Conservation (phyloP, 2,329 filamentous ascomycete species). For the Ascochyta rabiei region DNA sequence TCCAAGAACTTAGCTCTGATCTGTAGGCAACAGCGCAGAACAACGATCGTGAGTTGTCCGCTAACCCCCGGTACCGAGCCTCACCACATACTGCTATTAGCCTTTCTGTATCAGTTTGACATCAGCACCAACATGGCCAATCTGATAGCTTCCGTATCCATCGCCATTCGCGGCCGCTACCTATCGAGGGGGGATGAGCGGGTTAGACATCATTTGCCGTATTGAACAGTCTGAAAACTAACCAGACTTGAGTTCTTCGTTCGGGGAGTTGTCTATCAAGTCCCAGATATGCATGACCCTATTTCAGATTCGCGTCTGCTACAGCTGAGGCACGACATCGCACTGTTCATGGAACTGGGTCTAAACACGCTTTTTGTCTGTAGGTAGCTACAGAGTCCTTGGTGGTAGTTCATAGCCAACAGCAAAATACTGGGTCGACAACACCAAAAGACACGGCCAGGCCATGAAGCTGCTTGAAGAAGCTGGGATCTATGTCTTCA, state of each 20-base stretch:
- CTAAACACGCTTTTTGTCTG: conserved; percentile 18
- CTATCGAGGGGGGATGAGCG: conserved; percentile 15
- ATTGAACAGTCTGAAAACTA: background rate
- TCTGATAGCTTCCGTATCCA: conserved; percentile 6
- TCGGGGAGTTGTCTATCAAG: conserved; percentile 12
- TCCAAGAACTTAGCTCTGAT: conserved; percentile 1
- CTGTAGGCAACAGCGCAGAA: conserved; percentile 5
- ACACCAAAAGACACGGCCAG: conserved; percentile 12
- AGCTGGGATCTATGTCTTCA: conserved; percentile 20
- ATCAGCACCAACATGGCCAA: background rate
- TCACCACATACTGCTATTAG: background rate
- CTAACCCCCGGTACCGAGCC: background rate
- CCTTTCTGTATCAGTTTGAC: background rate
- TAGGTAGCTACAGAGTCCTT: background rate
- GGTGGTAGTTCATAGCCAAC: background rate
- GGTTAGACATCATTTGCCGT: background rate
- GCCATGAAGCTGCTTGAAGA: conserved; percentile 21
- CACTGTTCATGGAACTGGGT: conserved; percentile 16
- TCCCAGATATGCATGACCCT: conserved; percentile 2
- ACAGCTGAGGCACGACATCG: conserved; percentile 11
- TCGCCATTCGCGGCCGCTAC: conserved; percentile 15
- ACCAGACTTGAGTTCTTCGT: conserved; percentile 7
- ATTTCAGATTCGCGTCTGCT: conserved; percentile 11
- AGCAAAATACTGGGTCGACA: conserved; percentile 10
- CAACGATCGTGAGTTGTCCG: background rate